A percentile compares a stretch with the other conserved stretches of the same genome.
Conservation (phyloP, 2,329 filamentous ascomycete species). For the Cadophora sp. region DNA sequence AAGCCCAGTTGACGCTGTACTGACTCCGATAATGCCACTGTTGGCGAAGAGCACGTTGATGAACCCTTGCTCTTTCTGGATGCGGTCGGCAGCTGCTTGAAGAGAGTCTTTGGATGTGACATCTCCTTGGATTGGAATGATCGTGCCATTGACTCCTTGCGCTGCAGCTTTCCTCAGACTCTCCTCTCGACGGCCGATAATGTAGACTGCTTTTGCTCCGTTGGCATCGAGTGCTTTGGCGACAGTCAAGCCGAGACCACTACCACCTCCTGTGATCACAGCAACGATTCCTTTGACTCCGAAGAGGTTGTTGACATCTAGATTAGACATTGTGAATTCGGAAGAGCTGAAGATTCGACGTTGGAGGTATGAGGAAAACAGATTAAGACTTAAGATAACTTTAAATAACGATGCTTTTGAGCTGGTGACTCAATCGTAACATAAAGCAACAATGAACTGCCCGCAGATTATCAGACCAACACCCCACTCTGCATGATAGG, state of each 20-base stretch:
- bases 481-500: not conserved
- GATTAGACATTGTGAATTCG: slow-evolving; percentile 12
- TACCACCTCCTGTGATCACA: slow-evolving; percentile 64
- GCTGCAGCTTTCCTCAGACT: slow-evolving; percentile 55
- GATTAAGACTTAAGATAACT: not conserved
- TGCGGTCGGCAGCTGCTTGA: slow-evolving; percentile 58
- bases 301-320: slow-evolving; percentile 54
- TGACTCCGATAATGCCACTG: slow-evolving; percentile 60
- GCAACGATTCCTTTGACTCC: slow-evolving; percentile 61
- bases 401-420: not conserved
- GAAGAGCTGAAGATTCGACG: not conserved
- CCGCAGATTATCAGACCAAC: not conserved
- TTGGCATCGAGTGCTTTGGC: slow-evolving; percentile 58
- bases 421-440: not conserved
- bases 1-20: not conserved
- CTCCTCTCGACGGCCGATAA: slow-evolving; percentile 58
- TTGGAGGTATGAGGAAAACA: not conserved
- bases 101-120: slow-evolving; percentile 68
- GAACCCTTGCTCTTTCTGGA: slow-evolving; percentile 61
- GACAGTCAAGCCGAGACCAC: slow-evolving; percentile 65
- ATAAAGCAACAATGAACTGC: not conserved
- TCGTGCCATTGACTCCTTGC: slow-evolving; percentile 30
- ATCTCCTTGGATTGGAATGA: slow-evolving; percentile 53
- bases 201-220: slow-evolving; percentile 63
- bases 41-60: slow-evolving; percentile 67